These are phyloP conservation scores for Tricholoma furcatifolium DNA, from an alignment of 768 basidiomycete species.

Conservation along the genomic window DNA sequence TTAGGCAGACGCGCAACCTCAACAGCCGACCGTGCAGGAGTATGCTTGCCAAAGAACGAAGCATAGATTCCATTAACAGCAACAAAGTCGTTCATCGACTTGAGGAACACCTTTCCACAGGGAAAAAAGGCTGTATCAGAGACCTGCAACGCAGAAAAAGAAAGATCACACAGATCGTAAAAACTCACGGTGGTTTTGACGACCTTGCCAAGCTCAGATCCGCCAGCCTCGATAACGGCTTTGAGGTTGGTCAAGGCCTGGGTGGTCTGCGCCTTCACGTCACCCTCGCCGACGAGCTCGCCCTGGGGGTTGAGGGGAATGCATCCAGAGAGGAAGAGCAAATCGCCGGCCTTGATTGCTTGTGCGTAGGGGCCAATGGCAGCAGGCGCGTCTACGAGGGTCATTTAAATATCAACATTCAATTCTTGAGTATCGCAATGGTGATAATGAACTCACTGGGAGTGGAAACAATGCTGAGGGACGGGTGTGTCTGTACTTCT, in stretches of 20 bases:
- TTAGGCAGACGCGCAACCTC: constrained; percentile 88
- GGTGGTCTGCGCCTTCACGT: constrained; percentile 72
- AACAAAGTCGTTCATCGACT: constrained; percentile 88
- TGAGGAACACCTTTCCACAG: constrained; percentile 75
- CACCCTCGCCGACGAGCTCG: constrained; percentile 67
- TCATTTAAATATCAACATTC: neutral
- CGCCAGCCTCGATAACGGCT: constrained; percentile 79
- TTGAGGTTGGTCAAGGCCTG: constrained; percentile 88
- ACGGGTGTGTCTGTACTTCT: constrained; percentile 34
- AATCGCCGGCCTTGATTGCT: constrained; percentile 78
- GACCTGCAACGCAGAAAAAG: neutral
- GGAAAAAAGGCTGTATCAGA: neutral
- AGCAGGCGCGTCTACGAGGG: constrained; percentile 62
- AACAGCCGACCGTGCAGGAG: constrained; percentile 90
- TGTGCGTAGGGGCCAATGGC: constrained; percentile 89
- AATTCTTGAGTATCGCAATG: neutral
- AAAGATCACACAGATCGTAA: neutral
- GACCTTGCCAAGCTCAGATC: constrained; percentile 75
- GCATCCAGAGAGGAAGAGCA: constrained; percentile 89
- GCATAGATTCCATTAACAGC: constrained; percentile 81
- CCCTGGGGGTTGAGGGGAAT: constrained; percentile 82
- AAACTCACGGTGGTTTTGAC: constrained; percentile 85
- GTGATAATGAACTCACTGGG: constrained; percentile 27
- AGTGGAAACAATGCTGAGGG: constrained; percentile 40
- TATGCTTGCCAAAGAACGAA: constrained; percentile 84